Conservation (phyloP, 805 yeast species). For the Yarrowia deformans region DNA sequence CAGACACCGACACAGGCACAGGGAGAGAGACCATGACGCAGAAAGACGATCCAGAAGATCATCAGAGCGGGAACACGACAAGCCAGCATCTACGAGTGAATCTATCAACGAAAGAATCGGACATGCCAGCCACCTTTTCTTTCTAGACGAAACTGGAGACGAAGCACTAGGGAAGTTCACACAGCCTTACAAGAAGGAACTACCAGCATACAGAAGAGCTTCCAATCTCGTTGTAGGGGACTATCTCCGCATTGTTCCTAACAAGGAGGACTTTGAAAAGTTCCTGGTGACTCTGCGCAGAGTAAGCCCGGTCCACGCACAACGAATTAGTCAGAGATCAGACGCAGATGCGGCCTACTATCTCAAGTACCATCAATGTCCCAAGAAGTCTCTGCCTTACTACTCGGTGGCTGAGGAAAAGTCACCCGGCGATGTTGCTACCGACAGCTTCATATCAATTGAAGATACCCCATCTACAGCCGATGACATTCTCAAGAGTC, state of each 20-base stretch:
- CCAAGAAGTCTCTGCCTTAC: background rate
- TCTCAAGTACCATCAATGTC: constrained; percentile 16
- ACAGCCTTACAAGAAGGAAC: constrained; percentile 21
- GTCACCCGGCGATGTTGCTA: background rate
- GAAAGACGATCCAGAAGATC: background rate
- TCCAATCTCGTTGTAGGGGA: constrained; percentile 9
- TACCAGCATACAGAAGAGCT: constrained; percentile 1
- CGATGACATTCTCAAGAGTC: background rate
- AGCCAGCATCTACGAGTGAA: background rate
- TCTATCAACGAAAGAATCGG: constrained; percentile 2
- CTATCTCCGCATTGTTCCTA: constrained; percentile 10
- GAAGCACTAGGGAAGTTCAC: background rate
- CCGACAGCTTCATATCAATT: constrained; percentile 9
- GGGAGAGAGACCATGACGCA: background rate
- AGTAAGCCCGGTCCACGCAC: background rate
- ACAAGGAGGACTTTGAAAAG: constrained; percentile 18
- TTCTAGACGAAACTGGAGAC: constrained; percentile 14
- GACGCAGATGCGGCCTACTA: constrained; percentile 6
- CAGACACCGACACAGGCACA: background rate
- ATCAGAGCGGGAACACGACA: background rate
- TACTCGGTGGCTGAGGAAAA: background rate
- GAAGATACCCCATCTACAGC: background rate
- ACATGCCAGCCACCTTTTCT: background rate
- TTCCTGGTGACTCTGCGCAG: constrained; percentile 4
- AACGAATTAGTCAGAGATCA: no score